Percentiles rank a stretch among this genome's conserved stretches.
phyloP scores from a whole-genome alignment of 2,329 filamentous ascomycete genomes.

The Ophiocordyceps sinensis region DNA sequence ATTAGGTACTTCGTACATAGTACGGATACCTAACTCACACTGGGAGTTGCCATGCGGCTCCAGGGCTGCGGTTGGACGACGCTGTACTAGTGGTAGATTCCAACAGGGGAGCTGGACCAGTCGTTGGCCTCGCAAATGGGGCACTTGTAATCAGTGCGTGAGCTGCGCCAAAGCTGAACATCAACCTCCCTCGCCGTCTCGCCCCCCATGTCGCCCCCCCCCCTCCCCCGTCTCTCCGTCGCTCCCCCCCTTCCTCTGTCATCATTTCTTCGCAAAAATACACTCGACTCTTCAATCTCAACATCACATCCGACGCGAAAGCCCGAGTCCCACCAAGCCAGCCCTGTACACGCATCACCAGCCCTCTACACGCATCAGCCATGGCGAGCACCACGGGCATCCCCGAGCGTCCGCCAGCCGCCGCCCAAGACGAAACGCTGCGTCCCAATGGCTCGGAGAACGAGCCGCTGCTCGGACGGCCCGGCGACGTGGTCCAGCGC shows the following conservation, averaged over 20 bases:
- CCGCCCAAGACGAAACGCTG: slow-evolving; percentile 6
- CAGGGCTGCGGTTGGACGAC: not conserved
- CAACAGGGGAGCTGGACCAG: not conserved
- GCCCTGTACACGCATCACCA: no score
- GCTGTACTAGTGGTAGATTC: not conserved
- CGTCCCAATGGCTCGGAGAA: slow-evolving; percentile 17
- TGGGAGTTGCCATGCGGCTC: not conserved
- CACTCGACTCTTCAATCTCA: no score
- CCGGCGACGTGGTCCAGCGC: slow-evolving; percentile 60
- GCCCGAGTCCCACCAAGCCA: no score
- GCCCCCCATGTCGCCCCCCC: no score
- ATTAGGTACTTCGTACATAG: no score
- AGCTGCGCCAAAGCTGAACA: not conserved
- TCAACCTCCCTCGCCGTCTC: not conserved
- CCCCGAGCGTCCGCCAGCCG: slow-evolving; percentile 31
- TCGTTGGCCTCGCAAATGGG: not conserved
- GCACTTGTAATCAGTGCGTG: not conserved
- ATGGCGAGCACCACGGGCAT: slow-evolving; percentile 61
- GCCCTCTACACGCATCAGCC: not conserved
- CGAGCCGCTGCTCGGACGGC: slow-evolving; percentile 33
- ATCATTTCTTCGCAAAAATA: no score
- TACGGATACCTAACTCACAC: no score
- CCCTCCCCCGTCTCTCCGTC: not conserved
- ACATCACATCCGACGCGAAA: no score
- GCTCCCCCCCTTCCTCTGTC: not conserved